Evolutionary conservation across 2,329 filamentous ascomycete genomes (phyloP).

Genomic region (Cryphonectria japonica): DNA sequence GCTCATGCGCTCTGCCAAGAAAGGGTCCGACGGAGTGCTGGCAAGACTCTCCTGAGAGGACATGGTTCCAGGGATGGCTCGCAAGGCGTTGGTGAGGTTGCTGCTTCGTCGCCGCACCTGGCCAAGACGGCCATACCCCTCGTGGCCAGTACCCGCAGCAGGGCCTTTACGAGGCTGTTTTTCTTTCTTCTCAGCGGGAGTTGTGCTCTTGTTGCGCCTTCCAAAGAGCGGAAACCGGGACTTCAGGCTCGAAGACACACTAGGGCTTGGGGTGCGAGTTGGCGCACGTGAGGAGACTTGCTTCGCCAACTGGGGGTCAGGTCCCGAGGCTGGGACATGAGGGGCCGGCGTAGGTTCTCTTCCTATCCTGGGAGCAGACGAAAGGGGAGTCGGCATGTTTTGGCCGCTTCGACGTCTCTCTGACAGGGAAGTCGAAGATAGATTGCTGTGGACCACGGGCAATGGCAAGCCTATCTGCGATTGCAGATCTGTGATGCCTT

Average conservation of each 20-base stretch:
- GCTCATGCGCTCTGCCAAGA: slow-evolving; percentile 64
- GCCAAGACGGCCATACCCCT: slow-evolving; percentile 75
- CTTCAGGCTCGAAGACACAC: slow-evolving; percentile 56
- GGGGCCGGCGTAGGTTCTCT: slow-evolving; percentile 44
- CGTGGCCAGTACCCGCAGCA: slow-evolving; percentile 89
- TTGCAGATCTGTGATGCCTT: slow-evolving; percentile 67
- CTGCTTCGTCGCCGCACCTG: slow-evolving; percentile 65
- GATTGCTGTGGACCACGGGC: slow-evolving; percentile 66
- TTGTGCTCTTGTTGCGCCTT: slow-evolving; percentile 68
- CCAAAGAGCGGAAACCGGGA: slow-evolving; percentile 79
- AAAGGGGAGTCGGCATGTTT: slow-evolving; percentile 12
- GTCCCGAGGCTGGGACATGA: slow-evolving; percentile 24
- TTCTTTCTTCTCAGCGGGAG: slow-evolving; percentile 61
- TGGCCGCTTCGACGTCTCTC: slow-evolving; percentile 51
- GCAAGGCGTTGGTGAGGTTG: slow-evolving; percentile 54
- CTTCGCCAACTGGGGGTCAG: slow-evolving; percentile 30
- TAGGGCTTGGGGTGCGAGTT: slow-evolving; percentile 58
- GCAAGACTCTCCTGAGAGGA: slow-evolving; percentile 57
- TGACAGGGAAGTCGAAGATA: slow-evolving; percentile 53
- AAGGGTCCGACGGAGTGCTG: slow-evolving; percentile 55
- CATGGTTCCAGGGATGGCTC: slow-evolving; percentile 48
- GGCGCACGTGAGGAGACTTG: slow-evolving; percentile 37
- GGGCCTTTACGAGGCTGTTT: slow-evolving; percentile 73
- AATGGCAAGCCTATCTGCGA: slow-evolving; percentile 55
- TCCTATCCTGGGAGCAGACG: slow-evolving; percentile 37